Conservation (phyloP, 164 flowering plant species). For the Umbellularia californica region DNA sequence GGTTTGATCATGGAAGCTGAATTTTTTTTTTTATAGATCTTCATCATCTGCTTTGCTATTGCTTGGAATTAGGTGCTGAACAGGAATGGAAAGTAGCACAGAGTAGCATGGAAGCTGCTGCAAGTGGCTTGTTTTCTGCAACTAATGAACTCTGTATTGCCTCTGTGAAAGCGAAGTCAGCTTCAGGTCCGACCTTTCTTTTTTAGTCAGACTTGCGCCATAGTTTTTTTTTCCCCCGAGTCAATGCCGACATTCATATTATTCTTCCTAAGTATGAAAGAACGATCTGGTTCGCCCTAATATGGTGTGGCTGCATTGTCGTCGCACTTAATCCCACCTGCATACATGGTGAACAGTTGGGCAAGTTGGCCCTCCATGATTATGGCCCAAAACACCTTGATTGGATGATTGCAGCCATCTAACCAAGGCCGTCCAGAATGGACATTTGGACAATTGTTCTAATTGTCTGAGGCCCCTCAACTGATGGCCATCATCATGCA, state of each 20-base stretch:
- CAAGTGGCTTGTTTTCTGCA: conserved; percentile 62
- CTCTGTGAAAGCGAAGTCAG: conserved; percentile 74
- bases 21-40: neutral
- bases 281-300: neutral
- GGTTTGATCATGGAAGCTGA: neutral
- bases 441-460: neutral
- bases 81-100: conserved; percentile 87
- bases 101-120: conserved; percentile 77
- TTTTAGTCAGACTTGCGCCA: neutral
- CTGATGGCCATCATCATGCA: no score
- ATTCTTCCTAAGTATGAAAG: neutral
- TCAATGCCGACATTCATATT: neutral
- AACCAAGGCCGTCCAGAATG: neutral
- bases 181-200: conserved; percentile 54
- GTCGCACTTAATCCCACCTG: neutral
- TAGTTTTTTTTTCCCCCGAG: no score
- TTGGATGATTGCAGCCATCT: neutral
- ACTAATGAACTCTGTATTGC: conserved; percentile 68
- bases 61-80: conserved; percentile 58
- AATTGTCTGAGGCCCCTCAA: neutral
- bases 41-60: neutral
- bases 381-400: neutral
- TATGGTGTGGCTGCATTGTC: neutral
- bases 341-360: neutral
- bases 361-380: neutral